A percentile compares a stretch with the other conserved stretches of the same genome.
phyloP scores from a whole-genome alignment of 2,329 filamentous ascomycete species.

The Botrytis galanthina region DNA sequence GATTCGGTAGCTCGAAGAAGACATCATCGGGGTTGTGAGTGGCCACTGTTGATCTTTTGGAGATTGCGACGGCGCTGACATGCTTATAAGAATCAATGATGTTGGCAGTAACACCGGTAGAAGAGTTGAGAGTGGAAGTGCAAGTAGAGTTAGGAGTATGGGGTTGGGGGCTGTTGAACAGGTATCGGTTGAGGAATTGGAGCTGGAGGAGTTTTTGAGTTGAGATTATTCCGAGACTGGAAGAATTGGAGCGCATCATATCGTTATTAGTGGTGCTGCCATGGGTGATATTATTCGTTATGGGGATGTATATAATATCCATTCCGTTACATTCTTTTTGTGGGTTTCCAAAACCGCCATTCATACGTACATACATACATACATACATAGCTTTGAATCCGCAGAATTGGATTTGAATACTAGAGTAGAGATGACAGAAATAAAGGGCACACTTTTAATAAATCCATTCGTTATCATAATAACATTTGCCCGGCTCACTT shows the following conservation, averaged over 20 bases:
- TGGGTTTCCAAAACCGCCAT: background rate
- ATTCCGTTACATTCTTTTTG: slow-evolving; percentile 6
- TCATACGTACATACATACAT: too few relatives aligned
- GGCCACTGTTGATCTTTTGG: background rate
- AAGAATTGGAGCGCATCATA: background rate
- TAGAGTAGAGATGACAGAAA: background rate
- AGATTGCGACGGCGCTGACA: background rate
- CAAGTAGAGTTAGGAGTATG: background rate
- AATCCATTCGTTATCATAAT: background rate
- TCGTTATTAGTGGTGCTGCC: background rate
- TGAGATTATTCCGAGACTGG: too few relatives aligned
- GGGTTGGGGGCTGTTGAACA: background rate
- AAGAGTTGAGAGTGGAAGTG: background rate
- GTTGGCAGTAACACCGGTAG: background rate
- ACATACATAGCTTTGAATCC: background rate
- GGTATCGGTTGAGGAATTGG: background rate
- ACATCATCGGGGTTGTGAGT: background rate
- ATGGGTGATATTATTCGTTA: background rate
- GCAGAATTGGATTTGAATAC: background rate
- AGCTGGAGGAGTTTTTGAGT: background rate
- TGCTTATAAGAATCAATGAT: background rate
- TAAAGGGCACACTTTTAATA: background rate
- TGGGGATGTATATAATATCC: background rate
- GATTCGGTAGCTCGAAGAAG: slow-evolving; percentile 4
- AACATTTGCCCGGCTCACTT: background rate